Base-by-base conservation (phyloP, 2,329 filamentous ascomycete species). In the Parastagonospora avenae region DNA sequence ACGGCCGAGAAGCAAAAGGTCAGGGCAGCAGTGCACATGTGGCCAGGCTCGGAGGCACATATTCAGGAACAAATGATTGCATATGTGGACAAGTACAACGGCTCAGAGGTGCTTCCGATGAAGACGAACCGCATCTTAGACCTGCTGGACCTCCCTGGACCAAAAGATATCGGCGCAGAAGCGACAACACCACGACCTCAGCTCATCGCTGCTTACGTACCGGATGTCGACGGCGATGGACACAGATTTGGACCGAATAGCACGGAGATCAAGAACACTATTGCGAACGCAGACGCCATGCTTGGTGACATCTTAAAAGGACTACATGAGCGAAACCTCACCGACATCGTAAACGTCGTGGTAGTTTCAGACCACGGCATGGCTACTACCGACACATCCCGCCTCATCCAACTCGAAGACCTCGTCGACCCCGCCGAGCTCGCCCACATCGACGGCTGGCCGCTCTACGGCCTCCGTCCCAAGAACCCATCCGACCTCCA, bases 311-410 rank as follows among this genome's bases (percentile, higher is more conserved):
- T 99, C 1, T 88, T 97, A 66, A 73, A 79, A 1, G 92, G 92
- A 0, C 79, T 99, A 0, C 84, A 92, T 54, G 76, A 82, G 40
- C 86, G 94, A 42, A 97, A 97, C 69, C 77, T 99, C 43, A 96
- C 92, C 0, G 71, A 88, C 15, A 89, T 99, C 53, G 91, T 97
- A 68, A 99, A 99, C 60, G 83, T 99, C 7, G 86, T 99, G 30
- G 82, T 99, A n/a, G 93, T 99, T 2, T 97, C 92, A 0, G 94
- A 99, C 70, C 94, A 99, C 70, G 94, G 94, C 43, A 99, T 99
- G 94, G 94, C 94, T 1, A 96, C 92, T 0, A 97, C 94, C 0
- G 90, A 92, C 52, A 85, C 83, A 0, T 81, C 86, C 14, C 84
- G 94, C 9, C 79, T 97, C 39, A 82, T 97, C 24, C 94, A 97